phyloP scores from a whole-genome alignment of 495 filamentous ascomycete genomes.

The Talaromyces borbonicus region DNA sequence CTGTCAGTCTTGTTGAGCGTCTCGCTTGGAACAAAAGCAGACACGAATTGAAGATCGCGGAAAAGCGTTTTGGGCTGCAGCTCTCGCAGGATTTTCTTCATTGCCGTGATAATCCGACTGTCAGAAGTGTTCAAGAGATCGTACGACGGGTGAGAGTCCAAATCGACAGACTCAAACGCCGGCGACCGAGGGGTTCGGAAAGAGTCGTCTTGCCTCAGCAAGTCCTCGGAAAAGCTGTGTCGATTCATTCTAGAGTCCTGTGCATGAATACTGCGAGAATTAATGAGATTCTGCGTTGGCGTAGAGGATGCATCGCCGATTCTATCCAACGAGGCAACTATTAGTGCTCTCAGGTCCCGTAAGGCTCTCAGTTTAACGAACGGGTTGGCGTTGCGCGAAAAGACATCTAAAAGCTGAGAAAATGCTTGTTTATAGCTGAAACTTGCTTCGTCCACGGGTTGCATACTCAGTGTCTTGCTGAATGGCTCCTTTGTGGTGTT shows the following conservation, averaged over 20 bases:
- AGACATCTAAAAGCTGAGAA: constrained; percentile 68
- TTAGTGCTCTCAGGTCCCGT: constrained; percentile 70
- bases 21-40: constrained; percentile 74
- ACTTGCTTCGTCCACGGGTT: constrained; percentile 11
- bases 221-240: constrained; percentile 28
- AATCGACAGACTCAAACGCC: constrained; percentile 26
- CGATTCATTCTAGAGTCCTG: constrained; percentile 13
- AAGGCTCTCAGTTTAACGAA: constrained; percentile 77
- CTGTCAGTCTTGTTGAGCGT: constrained; percentile 77
- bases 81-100: constrained; percentile 68
- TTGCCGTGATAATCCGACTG: constrained; percentile 60
- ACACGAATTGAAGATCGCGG: constrained; percentile 91
- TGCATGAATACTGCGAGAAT: constrained; percentile 7
- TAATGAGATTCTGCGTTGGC: constrained; percentile 20
- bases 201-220: constrained; percentile 11
- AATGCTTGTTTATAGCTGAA: constrained; percentile 72
- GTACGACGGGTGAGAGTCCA: constrained; percentile 26
- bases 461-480: background rate
- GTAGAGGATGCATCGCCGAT: constrained; percentile 33
- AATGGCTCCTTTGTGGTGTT: background rate
- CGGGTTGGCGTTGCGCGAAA: constrained; percentile 84
- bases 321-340: constrained; percentile 61
- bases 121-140: constrained; percentile 35
- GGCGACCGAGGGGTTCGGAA: constrained; percentile 16
- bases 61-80: constrained; percentile 86